These are phyloP conservation scores for Panaeolus papilionaceus DNA, from an alignment of 768 basidiomycete genomes.

Conservation along the genomic window DNA sequence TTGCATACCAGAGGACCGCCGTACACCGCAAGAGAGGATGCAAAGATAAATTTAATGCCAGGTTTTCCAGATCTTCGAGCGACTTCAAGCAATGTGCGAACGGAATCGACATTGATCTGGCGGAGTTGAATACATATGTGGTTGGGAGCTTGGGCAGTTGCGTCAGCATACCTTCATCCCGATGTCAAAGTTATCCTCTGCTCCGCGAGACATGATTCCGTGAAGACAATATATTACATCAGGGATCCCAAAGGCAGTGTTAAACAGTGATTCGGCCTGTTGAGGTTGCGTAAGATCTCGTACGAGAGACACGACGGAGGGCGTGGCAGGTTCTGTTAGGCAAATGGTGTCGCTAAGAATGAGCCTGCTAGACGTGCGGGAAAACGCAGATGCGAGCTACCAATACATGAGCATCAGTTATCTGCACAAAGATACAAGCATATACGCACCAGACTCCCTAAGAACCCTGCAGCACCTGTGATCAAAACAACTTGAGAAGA, in stretches of 20 bases:
- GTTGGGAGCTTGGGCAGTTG: not conserved
- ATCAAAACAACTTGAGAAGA: constrained; percentile 41
- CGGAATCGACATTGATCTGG: constrained; percentile 64
- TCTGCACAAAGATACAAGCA: not conserved
- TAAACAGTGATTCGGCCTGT: constrained; percentile 44
- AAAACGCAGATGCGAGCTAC: constrained; percentile 43
- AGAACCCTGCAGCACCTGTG: constrained; percentile 50
- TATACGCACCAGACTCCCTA: constrained; percentile 42
- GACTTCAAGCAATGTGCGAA: constrained; percentile 48
- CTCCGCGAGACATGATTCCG: constrained; percentile 69
- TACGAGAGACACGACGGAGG: constrained; percentile 40
- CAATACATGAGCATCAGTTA: not conserved
- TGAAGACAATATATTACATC: constrained; percentile 55
- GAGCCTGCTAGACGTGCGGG: constrained; percentile 43
- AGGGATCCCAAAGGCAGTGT: constrained; percentile 44
- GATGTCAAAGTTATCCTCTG: constrained; percentile 64
- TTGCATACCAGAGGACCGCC: constrained; percentile 53
- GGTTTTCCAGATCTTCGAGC: constrained; percentile 36
- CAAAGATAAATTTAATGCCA: constrained; percentile 60
- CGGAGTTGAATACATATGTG: not conserved
- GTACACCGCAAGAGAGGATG: constrained; percentile 65
- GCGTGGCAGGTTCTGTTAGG: constrained; percentile 39
- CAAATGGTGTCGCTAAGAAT: constrained; percentile 58
- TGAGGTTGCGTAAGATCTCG: constrained; percentile 46
- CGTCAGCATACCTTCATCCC: constrained; percentile 47